Evolutionary conservation across 2,329 filamentous ascomycete species (phyloP), one percentile per base, ranked within the genome.

Genomic region (Pyricularia sp.): DNA sequence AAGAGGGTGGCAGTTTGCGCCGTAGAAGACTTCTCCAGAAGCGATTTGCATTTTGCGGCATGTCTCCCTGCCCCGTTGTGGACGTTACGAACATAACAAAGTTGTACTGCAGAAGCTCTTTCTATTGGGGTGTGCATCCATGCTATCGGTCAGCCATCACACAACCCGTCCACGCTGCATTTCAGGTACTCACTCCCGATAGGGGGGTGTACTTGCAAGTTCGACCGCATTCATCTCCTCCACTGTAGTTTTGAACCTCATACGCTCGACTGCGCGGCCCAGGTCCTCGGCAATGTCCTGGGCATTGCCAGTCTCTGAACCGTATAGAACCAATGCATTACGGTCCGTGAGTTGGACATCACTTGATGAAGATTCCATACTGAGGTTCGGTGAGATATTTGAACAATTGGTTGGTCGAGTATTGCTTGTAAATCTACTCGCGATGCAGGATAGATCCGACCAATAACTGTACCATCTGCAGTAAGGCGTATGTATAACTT

Each of bases 61-160:
- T 83, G 68, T 97, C 93, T 6, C 94, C 94, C 76, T 99, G 93
- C 5, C 94, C 94, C 0, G 94, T 96, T 0, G 94, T 99, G 5
- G 94, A 96, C 24, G 96, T 80, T 66, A 91, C 86, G 71, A 99
- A 90, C 63, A 97, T 79, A 30, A 91, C 84, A 24, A 93, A 75
- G 1, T 76, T 76, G 65, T 81, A 78, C 65, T 78, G 77, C 10
- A 82, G 70, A 28, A 88, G 75, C 28, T 78, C 73, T 67, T 77
- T 81, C 85, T 72, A 26, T n/a, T n/a, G 8, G 19, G 53, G 53
- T 22, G 53, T 12, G 53, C 53, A 57, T 7, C n/a, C 9, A 57
- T 7, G 7, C 9, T 5, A 5, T 57, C 22, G 10, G 53, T 57
- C 53, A 57, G 53, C 53, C 53, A 57, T 19, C 30, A 40, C n/a